These are phyloP conservation scores for Yarrowia sp. DNA, from an alignment of 805 yeast genomes.

Conservation along the genomic window DNA sequence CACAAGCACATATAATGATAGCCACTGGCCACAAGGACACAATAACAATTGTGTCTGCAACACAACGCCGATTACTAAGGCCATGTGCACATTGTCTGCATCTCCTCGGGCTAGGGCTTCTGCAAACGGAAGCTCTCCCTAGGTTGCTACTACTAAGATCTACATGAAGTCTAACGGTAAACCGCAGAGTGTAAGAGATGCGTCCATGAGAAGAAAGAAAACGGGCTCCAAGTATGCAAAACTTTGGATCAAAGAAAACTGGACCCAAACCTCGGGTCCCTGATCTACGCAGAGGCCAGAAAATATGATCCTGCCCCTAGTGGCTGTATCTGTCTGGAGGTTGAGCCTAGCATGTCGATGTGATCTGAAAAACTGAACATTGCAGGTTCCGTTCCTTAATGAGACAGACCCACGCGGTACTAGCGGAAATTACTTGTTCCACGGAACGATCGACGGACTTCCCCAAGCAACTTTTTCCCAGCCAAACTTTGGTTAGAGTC, in stretches of 20 bases:
- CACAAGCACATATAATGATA: not conserved
- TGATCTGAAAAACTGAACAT: too few relatives aligned
- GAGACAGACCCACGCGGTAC: too few relatives aligned
- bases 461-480: not conserved
- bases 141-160: constrained; percentile 3
- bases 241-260: not conserved
- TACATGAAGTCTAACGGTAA: not conserved
- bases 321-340: too few relatives aligned
- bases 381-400: too few relatives aligned
- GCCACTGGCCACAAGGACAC: too few relatives aligned
- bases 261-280: not conserved
- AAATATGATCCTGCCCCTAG: not conserved
- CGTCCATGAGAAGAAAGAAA: not conserved
- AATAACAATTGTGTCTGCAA: too few relatives aligned
- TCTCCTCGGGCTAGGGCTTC: constrained; percentile 6
- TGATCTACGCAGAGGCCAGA: not conserved
- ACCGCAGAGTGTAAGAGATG: not conserved
- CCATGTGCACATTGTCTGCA: not conserved
- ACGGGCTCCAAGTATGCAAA: not conserved
- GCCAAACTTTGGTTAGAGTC: not conserved
- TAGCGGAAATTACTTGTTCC: too few relatives aligned
- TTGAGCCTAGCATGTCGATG: too few relatives aligned
- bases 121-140: not conserved
- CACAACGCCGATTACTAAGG: not conserved
- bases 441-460: constrained; percentile 5